Conservation (phyloP, 192 early-diverging fungal species). For the Radiomyces spectabilis region DNA sequence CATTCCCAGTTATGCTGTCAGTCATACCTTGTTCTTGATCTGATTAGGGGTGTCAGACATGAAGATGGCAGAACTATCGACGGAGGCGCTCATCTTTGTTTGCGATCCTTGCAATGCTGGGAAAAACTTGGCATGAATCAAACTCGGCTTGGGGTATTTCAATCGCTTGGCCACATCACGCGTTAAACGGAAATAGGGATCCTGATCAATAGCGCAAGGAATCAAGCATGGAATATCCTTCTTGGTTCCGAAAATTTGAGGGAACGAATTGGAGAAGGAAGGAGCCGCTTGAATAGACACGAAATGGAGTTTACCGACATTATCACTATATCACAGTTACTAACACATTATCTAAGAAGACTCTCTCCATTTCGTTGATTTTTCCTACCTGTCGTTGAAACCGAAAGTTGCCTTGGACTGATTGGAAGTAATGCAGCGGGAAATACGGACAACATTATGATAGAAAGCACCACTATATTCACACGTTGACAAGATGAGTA, state of each 20-base stretch:
- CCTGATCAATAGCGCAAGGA: slow-evolving; percentile 98
- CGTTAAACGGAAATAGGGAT: slow-evolving; percentile 97
- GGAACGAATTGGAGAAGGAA: slow-evolving; percentile 92
- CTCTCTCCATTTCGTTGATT: background rate
- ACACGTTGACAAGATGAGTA: background rate
- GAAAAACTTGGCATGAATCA: slow-evolving; percentile 94
- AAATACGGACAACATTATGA: slow-evolving; percentile 84
- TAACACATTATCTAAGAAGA: background rate
- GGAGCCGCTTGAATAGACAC: slow-evolving; percentile 91
- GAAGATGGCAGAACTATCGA: slow-evolving; percentile 85
- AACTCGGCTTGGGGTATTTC: slow-evolving; percentile 92
- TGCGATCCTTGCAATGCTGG: slow-evolving; percentile 85
- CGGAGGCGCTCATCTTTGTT: slow-evolving; percentile 94
- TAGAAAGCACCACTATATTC: slow-evolving; percentile 79
- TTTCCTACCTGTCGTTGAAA: slow-evolving; percentile 75
- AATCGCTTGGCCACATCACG: slow-evolving; percentile 87
- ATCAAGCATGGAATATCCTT: slow-evolving; percentile 93
- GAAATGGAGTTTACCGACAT: slow-evolving; percentile 92
- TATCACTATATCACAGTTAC: slow-evolving; percentile 46
- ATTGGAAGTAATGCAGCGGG: slow-evolving; percentile 78
- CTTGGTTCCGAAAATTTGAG: slow-evolving; percentile 88
- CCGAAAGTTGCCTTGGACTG: slow-evolving; percentile 87
- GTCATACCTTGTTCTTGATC: slow-evolving; percentile 84
- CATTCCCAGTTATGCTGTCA: background rate
- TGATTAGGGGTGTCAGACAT: slow-evolving; percentile 83